Base-by-base conservation (phyloP, 352 stramenopile genomes). In the Globisporangium viniferum region DNA sequence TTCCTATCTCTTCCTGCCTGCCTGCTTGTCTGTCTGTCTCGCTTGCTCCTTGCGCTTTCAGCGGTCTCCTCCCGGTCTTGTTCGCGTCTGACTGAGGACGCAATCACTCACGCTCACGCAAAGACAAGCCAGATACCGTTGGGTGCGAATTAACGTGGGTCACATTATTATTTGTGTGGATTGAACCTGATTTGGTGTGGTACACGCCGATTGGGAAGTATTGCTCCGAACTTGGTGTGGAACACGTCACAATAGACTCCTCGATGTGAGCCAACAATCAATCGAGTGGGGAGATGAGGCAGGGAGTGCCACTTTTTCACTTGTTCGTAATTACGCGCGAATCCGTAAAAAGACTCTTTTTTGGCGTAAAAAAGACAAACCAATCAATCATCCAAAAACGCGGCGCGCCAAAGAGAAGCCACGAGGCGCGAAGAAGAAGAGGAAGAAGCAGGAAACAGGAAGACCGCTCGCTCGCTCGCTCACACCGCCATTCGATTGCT, bases 401-500 rank as follows among this genome's bases (percentile, higher is more conserved):
- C 29, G 36, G 39, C 35, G 35, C 15, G 55, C 29, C 31, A 62
- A 62, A 48, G 29, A 44, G 39, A 55, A 65, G 54, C 54, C 27
- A 59, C 20, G 9, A 20, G 36, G 31, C 27, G 33, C 33, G 15
- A 44, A 44, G 36, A 14, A 62, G 39, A 44, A 55, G 35, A 33
- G 5, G 31, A 33, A 33, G n/a, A 10, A n/a, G 29, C 36, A 62
- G n/a, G 39, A 36, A 24, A 9, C 39, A n/a, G 18, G 15, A 15
- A 36, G 29, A 15, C 35, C 36, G 41, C 57, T 5, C 36, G 31
- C 56, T 46, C 36, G 31, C 56, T 46, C 35, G 27, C 24, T 62
- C 66, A 71, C 60, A 71, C 53, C 29, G 66, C 29, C 59, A 67
- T 71, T 71, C 18, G 51, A 67, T 51, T 54, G 12, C 36, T 59